Percentiles rank a stretch among this genome's conserved stretches.
These are phyloP conservation scores for Leucogyrophana mollusca DNA, from an alignment of 768 basidiomycete genomes.

Conservation along the genomic window DNA sequence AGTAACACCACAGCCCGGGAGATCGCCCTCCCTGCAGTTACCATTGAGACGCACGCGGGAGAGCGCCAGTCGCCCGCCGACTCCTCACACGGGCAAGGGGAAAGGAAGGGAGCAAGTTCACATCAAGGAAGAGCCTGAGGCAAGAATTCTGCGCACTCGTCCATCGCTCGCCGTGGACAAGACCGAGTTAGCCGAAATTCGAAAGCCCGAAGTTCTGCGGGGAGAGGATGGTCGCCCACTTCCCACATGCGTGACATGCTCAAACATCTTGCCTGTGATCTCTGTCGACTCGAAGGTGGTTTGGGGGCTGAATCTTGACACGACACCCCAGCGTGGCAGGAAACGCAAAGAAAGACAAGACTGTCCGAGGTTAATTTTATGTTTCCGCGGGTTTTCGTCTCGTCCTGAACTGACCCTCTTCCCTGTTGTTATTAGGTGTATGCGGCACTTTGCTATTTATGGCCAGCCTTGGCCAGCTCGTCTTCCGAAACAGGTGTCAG, in stretches of 20 bases:
- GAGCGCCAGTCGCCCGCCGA: slow-evolving; percentile 30
- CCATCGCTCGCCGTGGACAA: slow-evolving; percentile 35
- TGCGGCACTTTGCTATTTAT: slow-evolving; percentile 81
- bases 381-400: slow-evolving; percentile 11
- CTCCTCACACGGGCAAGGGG: slow-evolving; percentile 29
- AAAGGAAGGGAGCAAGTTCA: slow-evolving; percentile 41
- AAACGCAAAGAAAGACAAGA: slow-evolving; percentile 65
- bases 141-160: slow-evolving; percentile 50
- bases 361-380: slow-evolving; percentile 65
- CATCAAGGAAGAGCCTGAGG: slow-evolving; percentile 50
- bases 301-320: slow-evolving; percentile 63
- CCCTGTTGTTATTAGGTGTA: slow-evolving; percentile 48
- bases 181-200: slow-evolving; percentile 36
- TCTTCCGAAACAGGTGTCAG: slow-evolving; percentile 44
- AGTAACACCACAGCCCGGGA: slow-evolving; percentile 47
- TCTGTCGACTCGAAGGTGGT: slow-evolving; percentile 73
- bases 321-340: slow-evolving; percentile 40
- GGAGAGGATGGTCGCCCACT: slow-evolving; percentile 67
- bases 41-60: slow-evolving; percentile 28
- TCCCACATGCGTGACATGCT: slow-evolving; percentile 72
- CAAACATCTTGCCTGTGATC: slow-evolving; percentile 71
- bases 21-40: slow-evolving; percentile 33
- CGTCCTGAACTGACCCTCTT: slow-evolving; percentile 11
- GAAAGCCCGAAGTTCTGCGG: slow-evolving; percentile 44
- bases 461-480: slow-evolving; percentile 70